Percentiles rank a stretch among this genome's conserved stretches.
phyloP scores from a whole-genome alignment of 495 filamentous ascomycete species.

The Staphylotrichum longicolle region DNA sequence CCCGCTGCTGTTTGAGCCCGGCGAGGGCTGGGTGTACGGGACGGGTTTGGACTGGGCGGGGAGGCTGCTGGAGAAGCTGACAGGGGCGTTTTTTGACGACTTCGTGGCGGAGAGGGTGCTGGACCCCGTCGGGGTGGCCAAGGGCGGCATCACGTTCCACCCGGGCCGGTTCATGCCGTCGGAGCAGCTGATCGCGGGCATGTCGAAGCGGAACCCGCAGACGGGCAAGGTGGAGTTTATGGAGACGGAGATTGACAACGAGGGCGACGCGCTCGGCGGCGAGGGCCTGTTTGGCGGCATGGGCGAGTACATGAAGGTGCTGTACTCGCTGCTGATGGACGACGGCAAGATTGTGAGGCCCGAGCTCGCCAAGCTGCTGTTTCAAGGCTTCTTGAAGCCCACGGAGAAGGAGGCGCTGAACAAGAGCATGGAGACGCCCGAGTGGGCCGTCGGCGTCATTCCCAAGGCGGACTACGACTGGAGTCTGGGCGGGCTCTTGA shows the following conservation, averaged over 20 bases:
- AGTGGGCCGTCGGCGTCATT: slow-evolving; percentile 30
- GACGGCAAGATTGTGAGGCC: slow-evolving; percentile 33
- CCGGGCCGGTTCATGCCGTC: slow-evolving; percentile 19
- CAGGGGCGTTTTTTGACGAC: slow-evolving; percentile 28
- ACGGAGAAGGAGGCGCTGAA: slow-evolving; percentile 24
- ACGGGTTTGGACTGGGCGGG: slow-evolving; percentile 38
- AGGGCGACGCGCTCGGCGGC: slow-evolving; percentile 30
- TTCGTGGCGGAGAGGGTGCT: slow-evolving; percentile 35
- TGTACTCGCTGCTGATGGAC: slow-evolving; percentile 33
- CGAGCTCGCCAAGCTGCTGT: slow-evolving; percentile 32
- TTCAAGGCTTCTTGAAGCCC: slow-evolving; percentile 31
- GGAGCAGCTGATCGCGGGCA: slow-evolving; percentile 17
- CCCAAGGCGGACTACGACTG: slow-evolving; percentile 36
- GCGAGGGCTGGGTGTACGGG: slow-evolving; percentile 40
- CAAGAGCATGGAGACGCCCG: slow-evolving; percentile 19
- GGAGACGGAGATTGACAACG: not conserved
- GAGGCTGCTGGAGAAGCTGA: slow-evolving; percentile 30
- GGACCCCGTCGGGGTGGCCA: slow-evolving; percentile 18
- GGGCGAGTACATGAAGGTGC: slow-evolving; percentile 31
- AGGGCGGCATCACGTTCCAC: slow-evolving; percentile 31
- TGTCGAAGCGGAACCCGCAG: slow-evolving; percentile 23
- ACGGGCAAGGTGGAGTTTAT: slow-evolving; percentile 19
- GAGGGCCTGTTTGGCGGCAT: slow-evolving; percentile 32
- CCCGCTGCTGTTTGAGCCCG: slow-evolving; percentile 41
- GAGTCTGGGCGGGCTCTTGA: slow-evolving; percentile 35